Base-by-base conservation (phyloP, 495 filamentous ascomycete genomes). In the Lineolata rhizophorae region DNA sequence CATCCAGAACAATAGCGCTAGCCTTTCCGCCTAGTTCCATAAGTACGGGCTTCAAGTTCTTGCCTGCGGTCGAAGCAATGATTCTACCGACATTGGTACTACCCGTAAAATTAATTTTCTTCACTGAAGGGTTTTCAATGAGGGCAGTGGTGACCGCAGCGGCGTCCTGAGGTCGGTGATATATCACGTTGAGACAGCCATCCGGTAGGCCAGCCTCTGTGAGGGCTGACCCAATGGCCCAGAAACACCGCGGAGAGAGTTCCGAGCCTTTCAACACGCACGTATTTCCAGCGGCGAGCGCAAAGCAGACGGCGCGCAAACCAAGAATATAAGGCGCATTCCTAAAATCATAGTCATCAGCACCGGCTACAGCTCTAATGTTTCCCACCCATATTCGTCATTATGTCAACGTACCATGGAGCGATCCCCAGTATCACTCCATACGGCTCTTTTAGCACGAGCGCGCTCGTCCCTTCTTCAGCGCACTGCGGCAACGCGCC, bases 261-360 rank as follows among this genome's bases (percentile, higher is more conserved):
- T 93, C 84, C 3, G 72, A 67, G 16, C 71, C 74, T 47, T 90
- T 90, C 4, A 85, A 54, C 15, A 90, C 61, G 22, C 62, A 62
- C 1, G 77, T 81, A 44, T 79, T 81, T 16, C 84, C 84, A 1
- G 71, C 72, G 8, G 81, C 83, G 24, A 93, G 58, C n/a, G 84
- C 74, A 42, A 64, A 76, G 20, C 70, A 54, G 13, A 83, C 50
- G 1, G 79, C 59, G 17, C 43, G 42, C 15, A 37, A 14, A 5
- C 45, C 53, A 28, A 54, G 37, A 39, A 56, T 53, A 27, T 44
- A 52, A 12, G 48, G 55, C 9, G 52, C 47, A 34, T 53, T 54
- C 35, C 46, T 48, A 20, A 5, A 22, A 13, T n/a, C 32, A n/a
- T n/a, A 27, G 21, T 16, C 11, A 22, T 6, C 27, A 20, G 12